Percentiles rank a stretch among this genome's conserved stretches.
Evolutionary conservation across 129 eudicot species (phyloP).

Genomic region (Chrysanthemum makinoi): DNA sequence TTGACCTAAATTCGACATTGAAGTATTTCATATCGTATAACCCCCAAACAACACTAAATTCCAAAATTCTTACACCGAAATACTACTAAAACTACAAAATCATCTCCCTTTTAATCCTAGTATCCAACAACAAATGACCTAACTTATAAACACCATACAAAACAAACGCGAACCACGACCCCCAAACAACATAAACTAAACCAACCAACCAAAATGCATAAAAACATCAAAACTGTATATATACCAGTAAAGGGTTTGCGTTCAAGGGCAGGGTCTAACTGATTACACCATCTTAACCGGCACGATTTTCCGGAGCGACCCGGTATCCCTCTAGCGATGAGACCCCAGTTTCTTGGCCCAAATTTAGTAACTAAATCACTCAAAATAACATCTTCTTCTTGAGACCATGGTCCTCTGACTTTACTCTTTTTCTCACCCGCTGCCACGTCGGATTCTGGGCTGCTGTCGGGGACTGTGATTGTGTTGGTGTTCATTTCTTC

Average conservation of each 20-base stretch:
- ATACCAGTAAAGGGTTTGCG: constrained; percentile 80
- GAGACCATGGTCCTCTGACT: constrained; percentile 69
- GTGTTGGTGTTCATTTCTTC: constrained; percentile 12
- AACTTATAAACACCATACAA: neutral
- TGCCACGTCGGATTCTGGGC: constrained; percentile 5
- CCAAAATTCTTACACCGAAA: neutral
- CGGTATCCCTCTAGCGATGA: constrained; percentile 70
- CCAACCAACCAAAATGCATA: neutral
- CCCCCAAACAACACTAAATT: constrained; percentile 18
- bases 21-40: neutral
- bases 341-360: constrained; percentile 75
- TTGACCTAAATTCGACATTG: constrained; percentile 3
- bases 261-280: constrained; percentile 63
- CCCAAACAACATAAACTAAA: neutral
- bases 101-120: constrained; percentile 1
- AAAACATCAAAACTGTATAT: too few species aligned
- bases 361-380: constrained; percentile 50
- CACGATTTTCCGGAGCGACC: constrained; percentile 82
- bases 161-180: neutral
- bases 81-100: neutral
- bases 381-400: constrained; percentile 59
- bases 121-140: constrained; percentile 8
- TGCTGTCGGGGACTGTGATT: neutral
- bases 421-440: constrained; percentile 26
- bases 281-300: constrained; percentile 87